Evolutionary conservation across 768 basidiomycete species (phyloP).

Genomic region (Lentinula sp.): DNA sequence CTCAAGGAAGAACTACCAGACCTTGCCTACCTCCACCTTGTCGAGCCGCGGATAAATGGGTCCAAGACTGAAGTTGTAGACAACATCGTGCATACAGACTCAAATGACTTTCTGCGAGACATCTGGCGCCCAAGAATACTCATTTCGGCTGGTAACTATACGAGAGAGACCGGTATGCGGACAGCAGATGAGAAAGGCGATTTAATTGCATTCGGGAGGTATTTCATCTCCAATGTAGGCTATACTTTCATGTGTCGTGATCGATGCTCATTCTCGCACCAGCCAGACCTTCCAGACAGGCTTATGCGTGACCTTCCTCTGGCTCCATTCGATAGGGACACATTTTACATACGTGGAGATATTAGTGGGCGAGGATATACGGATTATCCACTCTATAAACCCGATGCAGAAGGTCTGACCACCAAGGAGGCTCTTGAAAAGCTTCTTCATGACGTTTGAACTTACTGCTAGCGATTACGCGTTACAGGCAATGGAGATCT

Average conservation of each 20-base stretch:
- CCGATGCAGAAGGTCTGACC: not conserved
- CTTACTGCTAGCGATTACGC: not conserved
- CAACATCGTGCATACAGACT: constrained; percentile 4
- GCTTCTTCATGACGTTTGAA: not conserved
- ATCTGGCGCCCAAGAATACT: constrained; percentile 28
- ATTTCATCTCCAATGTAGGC: constrained; percentile 32
- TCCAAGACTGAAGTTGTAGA: not conserved
- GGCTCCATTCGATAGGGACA: constrained; percentile 16
- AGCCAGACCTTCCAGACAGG: constrained; percentile 28
- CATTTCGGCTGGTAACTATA: constrained; percentile 30
- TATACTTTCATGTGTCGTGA: not conserved
- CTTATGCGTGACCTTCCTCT: constrained; percentile 20
- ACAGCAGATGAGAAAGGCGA: constrained; percentile 23
- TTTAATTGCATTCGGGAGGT: constrained; percentile 29
- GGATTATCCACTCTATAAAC: constrained; percentile 17
- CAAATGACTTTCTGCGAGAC: constrained; percentile 28
- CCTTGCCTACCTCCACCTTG: constrained; percentile 40
- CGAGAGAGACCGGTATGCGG: constrained; percentile 20
- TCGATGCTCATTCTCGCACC: not conserved
- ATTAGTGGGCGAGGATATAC: constrained; percentile 20
- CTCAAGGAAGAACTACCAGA: constrained; percentile 26
- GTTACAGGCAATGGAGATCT: not conserved
- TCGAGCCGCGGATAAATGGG: constrained; percentile 26
- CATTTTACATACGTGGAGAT: constrained; percentile 19
- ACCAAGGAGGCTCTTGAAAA: not conserved